Evolutionary conservation across 2,329 filamentous ascomycete genomes (phyloP).

Genomic region (Pseudogymnoascus sp.): DNA sequence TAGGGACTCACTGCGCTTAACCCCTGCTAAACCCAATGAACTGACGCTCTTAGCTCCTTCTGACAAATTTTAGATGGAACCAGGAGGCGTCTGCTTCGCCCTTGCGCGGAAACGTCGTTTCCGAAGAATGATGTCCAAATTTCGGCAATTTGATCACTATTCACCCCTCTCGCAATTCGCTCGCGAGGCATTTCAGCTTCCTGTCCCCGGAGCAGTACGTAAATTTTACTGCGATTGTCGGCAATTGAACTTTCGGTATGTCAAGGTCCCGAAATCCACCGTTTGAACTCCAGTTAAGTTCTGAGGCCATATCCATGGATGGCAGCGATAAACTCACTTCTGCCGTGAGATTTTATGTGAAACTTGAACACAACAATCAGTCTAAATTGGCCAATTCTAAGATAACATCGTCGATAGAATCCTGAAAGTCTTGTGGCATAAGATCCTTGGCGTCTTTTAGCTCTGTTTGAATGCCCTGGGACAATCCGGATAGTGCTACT

Average conservation of each 20-base stretch:
- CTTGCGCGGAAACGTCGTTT: background rate
- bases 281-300: background rate
- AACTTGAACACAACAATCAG: background rate
- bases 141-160: background rate
- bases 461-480: conserved; percentile 16
- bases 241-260: background rate
- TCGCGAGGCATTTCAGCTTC: background rate
- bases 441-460: conserved; percentile 23
- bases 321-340: too few species aligned
- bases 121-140: background rate
- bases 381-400: conserved; percentile 12
- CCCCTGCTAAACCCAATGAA: background rate
- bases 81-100: background rate
- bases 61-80: background rate
- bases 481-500: conserved; percentile 40
- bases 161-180: background rate
- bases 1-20: background rate
- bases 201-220: background rate
- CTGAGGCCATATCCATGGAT: background rate
- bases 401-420: conserved; percentile 40
- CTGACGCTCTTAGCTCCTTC: background rate
- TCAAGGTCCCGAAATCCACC: background rate
- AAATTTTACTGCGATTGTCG: background rate
- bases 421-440: conserved; percentile 30
- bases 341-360: background rate